Evolutionary conservation across 2,329 filamentous ascomycete species (phyloP).

Genomic region (Colletotrichum kahawae): DNA sequence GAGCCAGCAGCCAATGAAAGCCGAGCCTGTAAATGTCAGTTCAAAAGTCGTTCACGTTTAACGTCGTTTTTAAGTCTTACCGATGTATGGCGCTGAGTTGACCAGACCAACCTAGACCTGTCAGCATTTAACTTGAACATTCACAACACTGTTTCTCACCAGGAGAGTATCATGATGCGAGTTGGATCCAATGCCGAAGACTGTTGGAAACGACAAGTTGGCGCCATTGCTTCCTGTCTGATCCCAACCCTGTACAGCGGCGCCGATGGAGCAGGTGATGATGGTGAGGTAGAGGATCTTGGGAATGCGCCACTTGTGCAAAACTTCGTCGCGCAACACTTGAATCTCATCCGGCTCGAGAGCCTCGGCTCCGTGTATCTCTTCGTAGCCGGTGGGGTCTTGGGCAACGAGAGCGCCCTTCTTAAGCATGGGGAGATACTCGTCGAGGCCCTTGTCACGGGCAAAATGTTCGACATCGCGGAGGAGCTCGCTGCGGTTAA

Average conservation of each 20-base stretch:
- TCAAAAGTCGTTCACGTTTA: neutral
- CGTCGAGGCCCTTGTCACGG: constrained; percentile 46
- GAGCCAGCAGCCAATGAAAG: constrained; percentile 71
- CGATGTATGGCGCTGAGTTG: constrained; percentile 50
- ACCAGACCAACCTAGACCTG: constrained; percentile 61
- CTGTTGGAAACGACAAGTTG: constrained; percentile 49
- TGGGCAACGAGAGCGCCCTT: constrained; percentile 59
- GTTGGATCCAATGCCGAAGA: constrained; percentile 48
- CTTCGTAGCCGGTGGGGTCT: constrained; percentile 54
- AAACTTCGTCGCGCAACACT: constrained; percentile 45
- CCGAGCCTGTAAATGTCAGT: constrained; percentile 36
- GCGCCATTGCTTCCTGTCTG: constrained; percentile 53
- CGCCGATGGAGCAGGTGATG: constrained; percentile 56
- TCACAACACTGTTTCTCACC: neutral
- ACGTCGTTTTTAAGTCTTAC: neutral
- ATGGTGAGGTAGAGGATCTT: constrained; percentile 54
- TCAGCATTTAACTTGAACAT: neutral
- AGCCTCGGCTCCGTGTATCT: constrained; percentile 41
- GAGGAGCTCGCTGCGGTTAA: constrained; percentile 44
- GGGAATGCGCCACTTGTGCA: constrained; percentile 55
- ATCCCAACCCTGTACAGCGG: constrained; percentile 60
- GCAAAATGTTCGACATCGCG: constrained; percentile 61
- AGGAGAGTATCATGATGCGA: constrained; percentile 54
- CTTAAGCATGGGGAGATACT: constrained; percentile 49
- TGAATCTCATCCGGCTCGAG: constrained; percentile 48